These are phyloP conservation scores for Chernovozyma aurita DNA, from an alignment of 1,139 yeast genomes.

Conservation along the genomic window DNA sequence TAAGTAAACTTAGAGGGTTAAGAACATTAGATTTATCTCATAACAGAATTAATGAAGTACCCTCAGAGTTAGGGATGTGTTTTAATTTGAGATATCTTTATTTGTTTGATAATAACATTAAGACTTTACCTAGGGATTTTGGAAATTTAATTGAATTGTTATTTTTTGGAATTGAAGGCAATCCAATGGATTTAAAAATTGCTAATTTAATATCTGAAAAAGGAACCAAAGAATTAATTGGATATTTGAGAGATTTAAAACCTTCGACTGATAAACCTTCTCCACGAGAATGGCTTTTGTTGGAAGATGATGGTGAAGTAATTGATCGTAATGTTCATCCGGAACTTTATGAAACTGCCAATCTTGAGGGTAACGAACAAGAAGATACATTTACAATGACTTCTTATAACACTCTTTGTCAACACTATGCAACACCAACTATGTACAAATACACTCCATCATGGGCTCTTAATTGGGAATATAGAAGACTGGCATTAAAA, in stretches of 20 bases:
- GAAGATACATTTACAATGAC: slow-evolving; percentile 62
- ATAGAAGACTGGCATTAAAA: slow-evolving; percentile 69
- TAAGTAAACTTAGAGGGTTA: slow-evolving; percentile 66
- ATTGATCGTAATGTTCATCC: slow-evolving; percentile 34
- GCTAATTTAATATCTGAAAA: slow-evolving; percentile 70
- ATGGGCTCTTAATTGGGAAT: slow-evolving; percentile 97
- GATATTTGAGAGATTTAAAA: slow-evolving; percentile 76
- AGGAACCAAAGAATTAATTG: slow-evolving; percentile 81
- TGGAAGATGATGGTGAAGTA: slow-evolving; percentile 73
- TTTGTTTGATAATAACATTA: slow-evolving; percentile 80
- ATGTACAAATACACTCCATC: slow-evolving; percentile 94
- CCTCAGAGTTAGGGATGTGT: slow-evolving; percentile 79
- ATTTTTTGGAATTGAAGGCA: slow-evolving; percentile 90
- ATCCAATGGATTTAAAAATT: slow-evolving; percentile 66
- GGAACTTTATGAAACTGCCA: slow-evolving; percentile 26
- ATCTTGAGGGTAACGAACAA: slow-evolving; percentile 17
- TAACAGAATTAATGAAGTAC: slow-evolving; percentile 67
- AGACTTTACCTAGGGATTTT: slow-evolving; percentile 73
- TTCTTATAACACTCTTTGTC: slow-evolving; percentile 90
- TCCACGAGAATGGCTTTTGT: slow-evolving; percentile 77
- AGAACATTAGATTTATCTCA: slow-evolving; percentile 83
- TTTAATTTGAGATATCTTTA: slow-evolving; percentile 77
- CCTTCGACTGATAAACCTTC: slow-evolving; percentile 62
- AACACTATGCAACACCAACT: slow-evolving; percentile 89
- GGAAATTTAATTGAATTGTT: slow-evolving; percentile 84